These are phyloP conservation scores for Lathyrus aphaca DNA, from an alignment of 306 rosid genomes.

Conservation along the genomic window DNA sequence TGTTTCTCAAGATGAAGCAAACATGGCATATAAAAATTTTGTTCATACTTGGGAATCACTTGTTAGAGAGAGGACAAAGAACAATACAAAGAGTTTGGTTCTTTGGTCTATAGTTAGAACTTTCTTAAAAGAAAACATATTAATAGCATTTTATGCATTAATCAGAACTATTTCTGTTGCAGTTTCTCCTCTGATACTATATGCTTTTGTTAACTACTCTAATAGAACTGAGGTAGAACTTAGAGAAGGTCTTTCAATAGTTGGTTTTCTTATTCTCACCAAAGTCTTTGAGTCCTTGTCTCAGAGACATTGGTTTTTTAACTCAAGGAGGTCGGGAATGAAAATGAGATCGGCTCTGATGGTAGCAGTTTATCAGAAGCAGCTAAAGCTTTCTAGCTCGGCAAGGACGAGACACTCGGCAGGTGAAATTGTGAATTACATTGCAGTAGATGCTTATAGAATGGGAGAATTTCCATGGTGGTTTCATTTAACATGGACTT, in stretches of 20 bases:
- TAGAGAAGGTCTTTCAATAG: constrained; percentile 52
- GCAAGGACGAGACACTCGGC: constrained; percentile 66
- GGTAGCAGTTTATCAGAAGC: constrained; percentile 75
- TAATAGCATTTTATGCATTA: constrained; percentile 55
- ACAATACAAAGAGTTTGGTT: constrained; percentile 49
- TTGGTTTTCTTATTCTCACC: constrained; percentile 53
- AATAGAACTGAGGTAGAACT: constrained; percentile 39
- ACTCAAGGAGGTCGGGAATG: constrained; percentile 70
- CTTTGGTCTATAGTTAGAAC: constrained; percentile 53
- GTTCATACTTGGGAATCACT: constrained; percentile 41
- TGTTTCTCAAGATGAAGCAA: not conserved
- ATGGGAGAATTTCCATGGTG: constrained; percentile 94
- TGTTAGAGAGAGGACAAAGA: constrained; percentile 39
- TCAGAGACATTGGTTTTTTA: constrained; percentile 74
- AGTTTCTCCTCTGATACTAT: constrained; percentile 66
- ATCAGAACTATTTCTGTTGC: constrained; percentile 52
- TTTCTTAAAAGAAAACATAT: constrained; percentile 59
- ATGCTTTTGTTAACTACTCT: constrained; percentile 67
- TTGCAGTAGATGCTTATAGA: constrained; percentile 79
- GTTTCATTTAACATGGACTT: constrained; percentile 64
- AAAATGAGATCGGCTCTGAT: constrained; percentile 80
- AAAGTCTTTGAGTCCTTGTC: constrained; percentile 63
- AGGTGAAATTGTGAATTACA: constrained; percentile 78
- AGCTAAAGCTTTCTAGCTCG: constrained; percentile 67
- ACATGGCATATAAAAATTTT: not conserved